A percentile compares a stretch with the other conserved stretches of the same genome.
phyloP scores from a whole-genome alignment of 768 basidiomycete genomes.

The Suillus variegatus region DNA sequence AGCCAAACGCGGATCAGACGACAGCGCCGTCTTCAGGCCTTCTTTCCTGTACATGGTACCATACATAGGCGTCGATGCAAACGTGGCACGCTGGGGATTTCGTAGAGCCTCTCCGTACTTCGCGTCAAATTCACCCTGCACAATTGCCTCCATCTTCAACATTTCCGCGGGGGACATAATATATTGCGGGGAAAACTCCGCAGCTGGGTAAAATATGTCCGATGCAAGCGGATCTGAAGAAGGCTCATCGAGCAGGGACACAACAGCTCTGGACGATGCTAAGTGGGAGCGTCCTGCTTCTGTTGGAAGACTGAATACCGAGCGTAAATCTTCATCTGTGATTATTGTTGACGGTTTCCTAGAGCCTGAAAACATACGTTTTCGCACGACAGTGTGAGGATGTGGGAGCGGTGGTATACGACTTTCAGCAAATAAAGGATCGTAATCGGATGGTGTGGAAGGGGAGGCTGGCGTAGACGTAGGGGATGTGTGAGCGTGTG shows the following conservation, averaged over 20 bases:
- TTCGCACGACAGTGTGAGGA: constrained; percentile 32
- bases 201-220: constrained; percentile 32
- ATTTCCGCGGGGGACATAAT: constrained; percentile 71
- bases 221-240: constrained; percentile 36
- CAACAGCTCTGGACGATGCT: constrained; percentile 16
- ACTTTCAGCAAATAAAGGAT: constrained; percentile 3
- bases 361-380: constrained; percentile 66
- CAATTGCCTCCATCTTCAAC: constrained; percentile 57
- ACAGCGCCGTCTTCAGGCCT: constrained; percentile 30
- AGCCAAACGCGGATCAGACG: constrained; percentile 24
- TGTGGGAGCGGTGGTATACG: constrained; percentile 7
- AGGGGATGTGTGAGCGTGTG: constrained; percentile 55
- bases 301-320: constrained; percentile 53
- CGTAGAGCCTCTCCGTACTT: constrained; percentile 21
- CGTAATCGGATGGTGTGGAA: constrained; percentile 12
- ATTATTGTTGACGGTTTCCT: constrained; percentile 56
- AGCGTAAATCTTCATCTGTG: constrained; percentile 55
- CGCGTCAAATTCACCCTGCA: constrained; percentile 33
- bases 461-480: constrained; percentile 19
- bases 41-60: constrained; percentile 33
- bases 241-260: constrained; percentile 54
- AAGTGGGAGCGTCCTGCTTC: constrained; percentile 38
- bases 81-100: constrained; percentile 38
- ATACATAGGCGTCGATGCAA: constrained; percentile 37
- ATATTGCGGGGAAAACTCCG: constrained; percentile 60